A percentile compares a stretch with the other conserved stretches of the same genome.
Conservation (phyloP, 257 asterid genomes). For the Misopates orontium region DNA sequence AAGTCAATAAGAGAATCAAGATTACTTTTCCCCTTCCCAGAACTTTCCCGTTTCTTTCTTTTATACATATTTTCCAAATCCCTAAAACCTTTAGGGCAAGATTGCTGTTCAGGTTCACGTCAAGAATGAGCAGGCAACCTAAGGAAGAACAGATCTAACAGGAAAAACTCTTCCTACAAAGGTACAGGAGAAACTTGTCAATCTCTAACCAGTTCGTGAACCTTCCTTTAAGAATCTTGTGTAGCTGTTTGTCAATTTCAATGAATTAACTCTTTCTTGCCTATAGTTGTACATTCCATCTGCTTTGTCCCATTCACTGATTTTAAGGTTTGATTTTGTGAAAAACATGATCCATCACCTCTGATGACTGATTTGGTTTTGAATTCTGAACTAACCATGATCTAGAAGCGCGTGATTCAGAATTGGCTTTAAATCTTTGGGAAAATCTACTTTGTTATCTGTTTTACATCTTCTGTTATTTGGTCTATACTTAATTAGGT, state of each 20-base stretch:
- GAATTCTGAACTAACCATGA: constrained; percentile 2
- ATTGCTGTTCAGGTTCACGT: constrained; percentile 4
- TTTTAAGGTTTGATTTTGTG: constrained; percentile 8
- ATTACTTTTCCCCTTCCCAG: background rate
- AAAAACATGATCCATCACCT: background rate
- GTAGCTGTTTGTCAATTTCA: background rate
- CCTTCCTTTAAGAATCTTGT: background rate
- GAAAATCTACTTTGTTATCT: background rate
- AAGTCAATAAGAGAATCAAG: background rate
- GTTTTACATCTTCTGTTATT: constrained; percentile 9
- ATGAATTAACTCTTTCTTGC: constrained; percentile 4
- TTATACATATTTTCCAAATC: background rate
- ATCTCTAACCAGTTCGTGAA: background rate
- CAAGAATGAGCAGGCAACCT: background rate
- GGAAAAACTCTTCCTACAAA: background rate
- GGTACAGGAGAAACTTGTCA: background rate
- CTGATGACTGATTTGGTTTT: constrained; percentile 4
- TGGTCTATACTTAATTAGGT: constrained; percentile 2
- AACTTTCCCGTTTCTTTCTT: background rate
- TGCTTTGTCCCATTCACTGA: background rate
- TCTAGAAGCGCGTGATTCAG: constrained; percentile 7
- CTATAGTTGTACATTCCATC: background rate
- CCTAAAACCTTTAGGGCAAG: constrained; percentile 6
- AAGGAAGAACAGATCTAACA: background rate
- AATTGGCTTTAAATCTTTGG: constrained; percentile 6